Conservation (phyloP, 169 alveolate species). For the Plasmodium gaboni region DNA sequence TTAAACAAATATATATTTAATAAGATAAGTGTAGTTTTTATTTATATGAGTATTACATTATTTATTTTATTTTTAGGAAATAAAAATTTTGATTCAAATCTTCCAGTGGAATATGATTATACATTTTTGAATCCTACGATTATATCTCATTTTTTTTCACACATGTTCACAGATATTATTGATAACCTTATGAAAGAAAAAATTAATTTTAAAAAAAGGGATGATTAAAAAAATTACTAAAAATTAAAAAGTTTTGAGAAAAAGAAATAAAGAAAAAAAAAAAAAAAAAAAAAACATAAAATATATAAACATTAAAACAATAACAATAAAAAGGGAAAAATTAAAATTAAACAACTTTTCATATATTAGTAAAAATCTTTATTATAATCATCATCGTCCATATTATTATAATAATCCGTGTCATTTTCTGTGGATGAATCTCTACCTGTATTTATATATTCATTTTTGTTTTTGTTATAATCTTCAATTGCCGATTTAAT, state of each 20-base stretch:
- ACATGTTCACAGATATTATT: conserved; percentile 71
- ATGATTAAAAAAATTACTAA: conserved; percentile 15
- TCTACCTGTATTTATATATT: conserved; percentile 68
- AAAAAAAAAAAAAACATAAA: too few species aligned
- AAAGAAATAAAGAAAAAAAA: background rate
- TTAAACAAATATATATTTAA: background rate
- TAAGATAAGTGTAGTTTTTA: background rate
- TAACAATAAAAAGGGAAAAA: background rate
- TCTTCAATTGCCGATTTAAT: conserved; percentile 60
- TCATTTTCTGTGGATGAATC: conserved; percentile 51
- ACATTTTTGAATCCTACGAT: conserved; percentile 73
- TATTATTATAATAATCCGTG: conserved; percentile 27
- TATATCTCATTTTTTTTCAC: conserved; percentile 72
- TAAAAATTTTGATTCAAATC: conserved; percentile 17
- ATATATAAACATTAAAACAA: background rate
- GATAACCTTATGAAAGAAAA: conserved; percentile 45
- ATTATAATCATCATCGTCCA: conserved; percentile 27
- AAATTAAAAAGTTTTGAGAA: conserved; percentile 2
- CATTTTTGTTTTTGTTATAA: conserved; percentile 62
- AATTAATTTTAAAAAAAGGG: conserved; percentile 35
- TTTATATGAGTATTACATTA: background rate
- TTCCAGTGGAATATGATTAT: conserved; percentile 37
- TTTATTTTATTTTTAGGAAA: conserved; percentile 21
- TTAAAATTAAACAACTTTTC: background rate
- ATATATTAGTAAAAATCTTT: conserved; percentile 15